Evolutionary conservation across 2,329 filamentous ascomycete genomes (phyloP).

Genomic region (Fusarium illudens): DNA sequence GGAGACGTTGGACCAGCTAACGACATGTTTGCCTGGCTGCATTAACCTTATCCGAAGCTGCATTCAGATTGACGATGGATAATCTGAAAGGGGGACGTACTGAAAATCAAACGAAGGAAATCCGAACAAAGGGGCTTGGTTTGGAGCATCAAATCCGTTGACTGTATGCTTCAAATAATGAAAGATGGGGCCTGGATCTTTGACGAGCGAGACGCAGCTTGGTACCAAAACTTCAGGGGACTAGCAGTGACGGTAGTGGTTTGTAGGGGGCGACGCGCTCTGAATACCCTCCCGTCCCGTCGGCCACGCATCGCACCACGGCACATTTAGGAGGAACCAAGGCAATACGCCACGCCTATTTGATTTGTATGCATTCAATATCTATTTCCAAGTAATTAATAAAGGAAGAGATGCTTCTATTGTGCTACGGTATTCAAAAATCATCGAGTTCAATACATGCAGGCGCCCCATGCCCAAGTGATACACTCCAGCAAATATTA

Average conservation of each 20-base stretch:
- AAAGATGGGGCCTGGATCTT: neutral
- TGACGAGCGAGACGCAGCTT: neutral
- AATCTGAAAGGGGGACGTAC: neutral
- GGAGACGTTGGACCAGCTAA: neutral
- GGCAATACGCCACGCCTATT: neutral
- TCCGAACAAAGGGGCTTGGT: neutral
- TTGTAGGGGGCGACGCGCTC: conserved; percentile 8
- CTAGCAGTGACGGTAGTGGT: neutral
- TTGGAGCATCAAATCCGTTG: neutral
- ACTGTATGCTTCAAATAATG: neutral
- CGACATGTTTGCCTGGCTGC: neutral
- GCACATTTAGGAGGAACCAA: neutral
- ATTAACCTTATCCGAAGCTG: neutral
- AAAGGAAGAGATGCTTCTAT: neutral
- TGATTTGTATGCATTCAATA: fast-evolving
- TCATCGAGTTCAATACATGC: neutral
- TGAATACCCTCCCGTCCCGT: conserved; percentile 19
- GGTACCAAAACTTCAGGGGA: conserved; percentile 5
- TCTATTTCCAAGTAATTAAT: fast-evolving
- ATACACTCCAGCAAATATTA: neutral
- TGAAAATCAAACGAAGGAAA: conserved; percentile 7
- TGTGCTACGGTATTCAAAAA: neutral
- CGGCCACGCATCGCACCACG: neutral
- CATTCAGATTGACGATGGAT: neutral
- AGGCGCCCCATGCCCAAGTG: neutral